Evolutionary conservation across 2,329 filamentous ascomycete genomes (phyloP).

Genomic region (Trichoderma sp.): DNA sequence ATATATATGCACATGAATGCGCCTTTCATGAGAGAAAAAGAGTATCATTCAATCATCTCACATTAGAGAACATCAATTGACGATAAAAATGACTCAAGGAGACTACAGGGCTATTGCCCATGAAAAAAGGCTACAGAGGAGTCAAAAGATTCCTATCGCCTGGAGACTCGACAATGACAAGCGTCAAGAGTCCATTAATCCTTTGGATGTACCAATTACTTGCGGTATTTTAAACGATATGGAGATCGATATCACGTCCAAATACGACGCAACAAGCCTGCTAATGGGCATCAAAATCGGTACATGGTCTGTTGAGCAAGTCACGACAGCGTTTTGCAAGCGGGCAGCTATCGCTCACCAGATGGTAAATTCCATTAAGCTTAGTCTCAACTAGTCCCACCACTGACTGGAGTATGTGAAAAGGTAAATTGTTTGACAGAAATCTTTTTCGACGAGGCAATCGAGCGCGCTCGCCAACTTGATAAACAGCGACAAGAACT

Average conservation of each 20-base stretch:
- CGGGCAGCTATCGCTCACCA: constrained; percentile 3
- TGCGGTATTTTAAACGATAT: constrained; percentile 42
- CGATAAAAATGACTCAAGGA: background rate
- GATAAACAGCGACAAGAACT: background rate
- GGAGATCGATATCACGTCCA: constrained; percentile 58
- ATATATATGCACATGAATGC: background rate
- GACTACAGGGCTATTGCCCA: background rate
- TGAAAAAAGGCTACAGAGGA: background rate
- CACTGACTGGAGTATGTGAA: background rate
- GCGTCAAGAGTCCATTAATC: background rate
- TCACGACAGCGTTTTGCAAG: background rate
- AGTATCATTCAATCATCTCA: background rate
- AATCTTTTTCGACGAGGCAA: background rate
- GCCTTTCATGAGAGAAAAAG: background rate
- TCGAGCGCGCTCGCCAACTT: background rate
- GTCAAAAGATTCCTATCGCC: background rate
- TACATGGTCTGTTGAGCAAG: constrained; percentile 32
- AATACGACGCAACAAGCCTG: constrained; percentile 43
- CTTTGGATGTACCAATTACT: background rate
- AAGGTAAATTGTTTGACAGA: constrained; percentile 7
- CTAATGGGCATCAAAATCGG: constrained; percentile 34
- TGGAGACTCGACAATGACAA: background rate
- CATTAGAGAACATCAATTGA: background rate
- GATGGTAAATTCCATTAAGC: background rate
- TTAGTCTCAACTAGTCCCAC: background rate